Base-by-base conservation (phyloP, 2,329 filamentous ascomycete genomes). In the Pleoardoris graminearum region DNA sequence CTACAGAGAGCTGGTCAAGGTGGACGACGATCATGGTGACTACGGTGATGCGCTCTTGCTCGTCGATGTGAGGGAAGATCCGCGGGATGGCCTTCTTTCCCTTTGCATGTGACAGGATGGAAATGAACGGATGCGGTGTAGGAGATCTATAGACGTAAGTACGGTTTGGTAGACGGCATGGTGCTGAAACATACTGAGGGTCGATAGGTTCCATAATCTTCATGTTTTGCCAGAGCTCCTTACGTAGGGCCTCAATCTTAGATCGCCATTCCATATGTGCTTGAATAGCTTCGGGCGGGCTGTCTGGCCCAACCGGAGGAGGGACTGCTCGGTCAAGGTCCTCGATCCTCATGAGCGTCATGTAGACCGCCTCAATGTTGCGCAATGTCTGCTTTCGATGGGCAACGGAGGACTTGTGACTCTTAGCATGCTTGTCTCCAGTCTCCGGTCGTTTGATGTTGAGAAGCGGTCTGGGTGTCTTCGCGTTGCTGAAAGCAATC, bases 401-500 rank as follows among this genome's bases (percentile, higher is more conserved):
- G 3, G 82, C 76, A 32, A 84, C 85, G n/a, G 83, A 75, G 1
- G 76, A 73, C 53, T 79, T 78, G 25, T 75, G 72, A 39, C 72
- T 63, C n/a, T 76, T 76, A 1, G 58, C 58, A 16, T 61, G 58
- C 51, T 75, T 69, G 38, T 85, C 83, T 35, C 78, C 79, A 59
- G 80, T 86, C 45, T 97, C 92, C 17, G 85, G 81, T 27, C 92
- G 89, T 80, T 96, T 97, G 77, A 99, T 92, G 72, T 95, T 99
- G 44, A 99, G 85, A 51, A 97, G 80, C 14, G 93, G 91, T 74
- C 96, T 94, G 0, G 94, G 94, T 0, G 94, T 96, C 79, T 97
- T 99, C 42, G 94, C 91, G 67, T 99, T 99, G 80, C 93, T 97
- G 77, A 97, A 99, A 0, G 93, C 96, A 52, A 99, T 99, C 79